phyloP scores from a whole-genome alignment of 257 asterid species.

The Solanum rostratum region DNA sequence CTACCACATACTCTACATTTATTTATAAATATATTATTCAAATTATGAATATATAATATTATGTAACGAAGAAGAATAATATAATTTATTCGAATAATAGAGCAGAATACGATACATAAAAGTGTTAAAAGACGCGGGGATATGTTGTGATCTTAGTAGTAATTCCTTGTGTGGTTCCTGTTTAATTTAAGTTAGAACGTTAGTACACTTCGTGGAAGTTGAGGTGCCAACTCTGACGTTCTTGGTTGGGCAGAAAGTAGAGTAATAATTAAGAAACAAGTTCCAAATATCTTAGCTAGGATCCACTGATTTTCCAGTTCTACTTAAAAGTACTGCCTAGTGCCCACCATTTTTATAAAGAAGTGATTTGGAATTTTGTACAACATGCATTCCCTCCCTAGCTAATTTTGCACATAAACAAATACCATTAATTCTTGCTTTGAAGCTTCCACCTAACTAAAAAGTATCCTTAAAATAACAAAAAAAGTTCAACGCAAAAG shows the following conservation, averaged over 20 bases:
- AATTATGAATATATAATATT: too few relatives aligned
- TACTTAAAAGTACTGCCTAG: neutral
- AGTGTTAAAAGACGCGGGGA: too few relatives aligned
- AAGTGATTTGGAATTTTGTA: constrained; percentile 2
- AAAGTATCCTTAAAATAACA: neutral
- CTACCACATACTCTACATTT: too few relatives aligned
- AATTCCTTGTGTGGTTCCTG: neutral
- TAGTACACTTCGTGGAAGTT: neutral
- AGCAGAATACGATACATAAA: too few relatives aligned
- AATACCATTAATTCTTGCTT: neutral
- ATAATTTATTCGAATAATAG: too few relatives aligned
- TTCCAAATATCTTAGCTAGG: neutral
- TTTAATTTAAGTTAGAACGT: neutral
- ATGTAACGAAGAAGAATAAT: too few relatives aligned
- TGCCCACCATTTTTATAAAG: neutral
- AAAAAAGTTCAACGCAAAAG: neutral
- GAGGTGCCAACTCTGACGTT: neutral
- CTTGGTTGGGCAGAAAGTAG: neutral
- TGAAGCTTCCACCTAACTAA: neutral
- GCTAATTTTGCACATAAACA: neutral
- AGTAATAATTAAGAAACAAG: neutral
- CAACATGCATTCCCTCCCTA: constrained; percentile 6
- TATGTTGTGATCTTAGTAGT: too few relatives aligned
- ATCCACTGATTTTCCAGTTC: neutral
- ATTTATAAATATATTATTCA: too few relatives aligned